phyloP scores from a whole-genome alignment of 768 basidiomycete genomes.

The Gymnopilus dilepis region DNA sequence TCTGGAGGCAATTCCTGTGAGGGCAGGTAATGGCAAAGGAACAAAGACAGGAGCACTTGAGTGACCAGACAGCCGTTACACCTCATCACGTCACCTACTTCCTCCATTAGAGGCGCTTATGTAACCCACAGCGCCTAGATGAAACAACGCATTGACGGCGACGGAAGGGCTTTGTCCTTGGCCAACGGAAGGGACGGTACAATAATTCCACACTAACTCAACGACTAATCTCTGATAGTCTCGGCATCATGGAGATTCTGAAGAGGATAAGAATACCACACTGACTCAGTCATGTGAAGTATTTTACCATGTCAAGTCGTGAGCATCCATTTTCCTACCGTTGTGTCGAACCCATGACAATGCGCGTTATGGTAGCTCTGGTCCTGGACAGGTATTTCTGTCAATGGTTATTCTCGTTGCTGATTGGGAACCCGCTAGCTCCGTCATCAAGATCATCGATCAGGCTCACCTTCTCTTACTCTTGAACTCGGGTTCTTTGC shows the following conservation, averaged over 20 bases:
- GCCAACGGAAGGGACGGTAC: background rate
- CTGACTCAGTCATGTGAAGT: background rate
- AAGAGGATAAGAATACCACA: background rate
- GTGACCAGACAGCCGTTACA: too few relatives aligned
- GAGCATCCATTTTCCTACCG: background rate
- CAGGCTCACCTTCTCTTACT: background rate
- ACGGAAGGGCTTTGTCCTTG: background rate
- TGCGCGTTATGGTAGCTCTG: background rate
- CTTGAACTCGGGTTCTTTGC: background rate
- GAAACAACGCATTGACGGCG: background rate
- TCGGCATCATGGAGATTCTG: background rate
- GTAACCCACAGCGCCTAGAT: background rate
- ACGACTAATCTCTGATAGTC: background rate
- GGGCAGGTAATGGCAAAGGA: background rate
- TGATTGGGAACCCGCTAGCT: background rate
- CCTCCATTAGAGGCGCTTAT: background rate
- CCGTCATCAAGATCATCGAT: background rate
- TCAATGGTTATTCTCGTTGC: background rate
- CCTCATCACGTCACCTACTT: background rate
- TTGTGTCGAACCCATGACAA: slow-evolving; percentile 1
- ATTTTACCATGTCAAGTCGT: background rate
- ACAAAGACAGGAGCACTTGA: too few relatives aligned
- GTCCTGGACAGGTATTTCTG: slow-evolving; percentile 1
- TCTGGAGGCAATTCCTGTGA: background rate
- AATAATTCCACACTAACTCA: background rate